These are phyloP conservation scores for Didymella lethalis DNA, from an alignment of 2,329 filamentous ascomycete species.

Conservation along the genomic window DNA sequence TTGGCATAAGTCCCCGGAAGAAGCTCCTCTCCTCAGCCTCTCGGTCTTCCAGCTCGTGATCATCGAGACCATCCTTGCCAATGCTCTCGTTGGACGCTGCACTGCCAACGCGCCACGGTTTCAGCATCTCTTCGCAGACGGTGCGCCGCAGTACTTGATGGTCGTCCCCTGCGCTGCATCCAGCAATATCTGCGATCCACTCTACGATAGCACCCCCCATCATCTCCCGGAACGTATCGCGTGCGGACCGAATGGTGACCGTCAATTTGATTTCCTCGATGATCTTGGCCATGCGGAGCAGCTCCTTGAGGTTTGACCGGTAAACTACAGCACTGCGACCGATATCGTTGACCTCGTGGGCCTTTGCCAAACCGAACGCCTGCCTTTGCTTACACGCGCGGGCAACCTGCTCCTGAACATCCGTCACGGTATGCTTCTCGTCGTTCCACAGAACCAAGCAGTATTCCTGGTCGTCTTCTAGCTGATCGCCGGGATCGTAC, in stretches of 20 bases:
- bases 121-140: slow-evolving; percentile 90
- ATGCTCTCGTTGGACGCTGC: slow-evolving; percentile 79
- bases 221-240: slow-evolving; percentile 95
- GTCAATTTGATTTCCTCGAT: slow-evolving; percentile 97
- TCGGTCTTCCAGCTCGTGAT: slow-evolving; percentile 73
- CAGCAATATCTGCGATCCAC: slow-evolving; percentile 92
- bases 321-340: slow-evolving; percentile 87
- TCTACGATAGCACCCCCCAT: slow-evolving; percentile 99
- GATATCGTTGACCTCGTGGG: slow-evolving; percentile 87
- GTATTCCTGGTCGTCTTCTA: slow-evolving; percentile 75
- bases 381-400: slow-evolving; percentile 80
- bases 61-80: slow-evolving; percentile 80
- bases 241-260: slow-evolving; percentile 88
- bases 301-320: slow-evolving; percentile 71
- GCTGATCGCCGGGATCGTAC: slow-evolving; percentile 68
- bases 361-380: slow-evolving; percentile 74
- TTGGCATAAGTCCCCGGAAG: slow-evolving; percentile 36
- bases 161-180: slow-evolving; percentile 84
- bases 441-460: slow-evolving; percentile 95
- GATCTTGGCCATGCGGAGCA: slow-evolving; percentile 81
- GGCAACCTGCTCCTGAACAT: slow-evolving; percentile 89
- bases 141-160: slow-evolving; percentile 78
- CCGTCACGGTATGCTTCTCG: slow-evolving; percentile 94
- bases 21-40: slow-evolving; percentile 48
- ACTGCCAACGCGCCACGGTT: slow-evolving; percentile 86